Base-by-base conservation (phyloP, 2,329 filamentous ascomycete species). In the Hortaea sp. region DNA sequence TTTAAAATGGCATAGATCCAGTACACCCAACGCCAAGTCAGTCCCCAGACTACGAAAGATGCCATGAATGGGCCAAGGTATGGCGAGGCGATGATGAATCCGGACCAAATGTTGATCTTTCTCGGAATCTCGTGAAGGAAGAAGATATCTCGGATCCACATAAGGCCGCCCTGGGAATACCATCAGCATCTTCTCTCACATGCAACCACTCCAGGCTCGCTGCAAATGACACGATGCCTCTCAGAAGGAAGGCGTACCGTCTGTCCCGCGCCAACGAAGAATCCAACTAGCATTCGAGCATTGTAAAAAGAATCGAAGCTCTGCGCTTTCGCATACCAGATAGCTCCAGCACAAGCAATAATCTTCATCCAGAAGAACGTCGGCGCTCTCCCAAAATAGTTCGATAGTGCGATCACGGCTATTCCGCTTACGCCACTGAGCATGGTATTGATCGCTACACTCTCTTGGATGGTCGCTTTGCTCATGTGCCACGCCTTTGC, bases 71-170 rank as follows among this genome's bases (percentile, higher is more conserved):
- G 65, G 2, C 65, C 65, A 20, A 67, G 45, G 50, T 67, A 67
- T 6, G 65, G 73, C 11, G 59, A 63, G 30, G 66, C 43, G 43
- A 69, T 61, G 47, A 67, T 65, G 11, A 59, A 60, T 7, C 56
- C 43, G 2, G 47, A 60, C 70, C 63, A 65, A 39, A 65, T 56
- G 45, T 66, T 66, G 54, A 67, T 66, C 32, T 57, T 54, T 10
- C 58, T 46, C 2, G 66, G 58, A 29, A 74, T 65, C 49, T 78
- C 69, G 51, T 79, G 76, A 59, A 78, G 77, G 63, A 76, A 66
- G 55, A 68, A 67, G 39, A 78, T 68, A 57, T 80, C 77, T 44
- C 77, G 72, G 55, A 71, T 67, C 55, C 66, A 70, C 66, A 69
- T 69, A 27, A 71, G 59, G 31, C 65, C 50, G 7, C 48, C 48